Evolutionary conservation across 495 filamentous ascomycete species (phyloP), one percentile per base, ranked within the genome.

Genomic region (Hypoxylon perforatum): DNA sequence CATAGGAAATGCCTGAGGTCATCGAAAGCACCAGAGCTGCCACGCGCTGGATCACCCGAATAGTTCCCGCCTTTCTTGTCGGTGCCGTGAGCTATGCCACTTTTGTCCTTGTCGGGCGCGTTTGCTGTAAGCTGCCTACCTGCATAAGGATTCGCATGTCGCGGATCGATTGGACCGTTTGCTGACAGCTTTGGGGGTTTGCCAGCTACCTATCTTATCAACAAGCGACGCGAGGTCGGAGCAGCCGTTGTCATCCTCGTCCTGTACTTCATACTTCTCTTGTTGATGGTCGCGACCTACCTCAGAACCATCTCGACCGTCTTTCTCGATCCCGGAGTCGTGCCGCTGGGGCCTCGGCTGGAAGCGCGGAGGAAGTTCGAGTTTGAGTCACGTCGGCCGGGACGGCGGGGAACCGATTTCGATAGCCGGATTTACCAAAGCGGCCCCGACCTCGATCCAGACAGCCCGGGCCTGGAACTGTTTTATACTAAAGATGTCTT

Each of bases 401-500:
- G 65, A 23, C 61, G 66, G 17, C 61, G 60, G 18, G 45, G 63
- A 30, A 52, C 63, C 36, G 80, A 84, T 63, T 63, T 81, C 49
- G 85, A 84, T 57, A 77, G 75, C 19, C 61, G 69, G 15, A 63
- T 66, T 30, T 79, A 79, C 46, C 65, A 76, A 22, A 52, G 63
- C 4, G 70, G 73, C 8, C 74, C 77, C 15, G 76, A 80, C 51
- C 51, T 60, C 3, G 67, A 81, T 57, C 76, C 79, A 30, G 78
- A 81, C 47, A 82, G 74, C 65, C 80, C 83, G 0, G 79, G 81
- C 10, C 69, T 85, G 41, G 82, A 84, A 67, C 53, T 66, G 39
- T 96, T 94, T 69, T 92, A 93, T 71, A 89, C 82, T 19, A 91
- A 89, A 71, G 88, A 96, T 72, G 85, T 90, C 5, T 97, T 94